Percentiles rank a stretch among this genome's conserved stretches.
phyloP scores from a whole-genome alignment of 805 yeast genomes.

The Starmerella apis region DNA sequence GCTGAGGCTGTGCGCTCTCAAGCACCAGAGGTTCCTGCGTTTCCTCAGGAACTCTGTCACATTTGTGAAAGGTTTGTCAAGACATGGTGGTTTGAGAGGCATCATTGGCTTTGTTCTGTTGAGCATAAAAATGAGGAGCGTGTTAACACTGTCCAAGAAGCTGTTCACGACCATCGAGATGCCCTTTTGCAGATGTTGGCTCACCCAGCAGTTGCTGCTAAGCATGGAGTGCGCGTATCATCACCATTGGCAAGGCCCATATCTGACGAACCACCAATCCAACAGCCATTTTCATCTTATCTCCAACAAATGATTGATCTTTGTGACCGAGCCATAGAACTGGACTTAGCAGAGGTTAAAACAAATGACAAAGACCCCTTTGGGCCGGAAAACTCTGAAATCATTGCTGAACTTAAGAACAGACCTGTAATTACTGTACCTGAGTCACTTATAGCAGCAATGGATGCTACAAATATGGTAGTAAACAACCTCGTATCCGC shows the following conservation, averaged over 20 bases:
- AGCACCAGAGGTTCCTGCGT: slow-evolving; percentile 52
- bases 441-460: not conserved
- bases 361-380: slow-evolving; percentile 1
- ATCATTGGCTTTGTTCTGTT: slow-evolving; percentile 73
- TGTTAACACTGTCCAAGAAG: slow-evolving; percentile 65
- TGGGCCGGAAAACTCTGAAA: slow-evolving; percentile 12
- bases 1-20: slow-evolving; percentile 55
- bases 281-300: not conserved
- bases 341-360: slow-evolving; percentile 23
- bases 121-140: slow-evolving; percentile 77
- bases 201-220: slow-evolving; percentile 9
- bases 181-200: slow-evolving; percentile 31
- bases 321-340: slow-evolving; percentile 19
- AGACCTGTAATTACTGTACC: slow-evolving; percentile 10
- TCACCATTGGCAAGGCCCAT: slow-evolving; percentile 25
- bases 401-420: slow-evolving; percentile 1
- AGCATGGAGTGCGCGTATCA: slow-evolving; percentile 25
- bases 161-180: slow-evolving; percentile 57
- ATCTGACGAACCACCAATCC: not conserved
- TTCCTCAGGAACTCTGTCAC: slow-evolving; percentile 72
- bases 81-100: slow-evolving; percentile 92
- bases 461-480: slow-evolving; percentile 5
- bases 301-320: slow-evolving; percentile 1
- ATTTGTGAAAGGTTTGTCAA: slow-evolving; percentile 89
- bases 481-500: slow-evolving; percentile 12